Percentiles rank a stretch among this genome's conserved stretches.
These are phyloP conservation scores for Colletotrichum sp. DNA, from an alignment of 2,329 filamentous ascomycete species.

Conservation along the genomic window DNA sequence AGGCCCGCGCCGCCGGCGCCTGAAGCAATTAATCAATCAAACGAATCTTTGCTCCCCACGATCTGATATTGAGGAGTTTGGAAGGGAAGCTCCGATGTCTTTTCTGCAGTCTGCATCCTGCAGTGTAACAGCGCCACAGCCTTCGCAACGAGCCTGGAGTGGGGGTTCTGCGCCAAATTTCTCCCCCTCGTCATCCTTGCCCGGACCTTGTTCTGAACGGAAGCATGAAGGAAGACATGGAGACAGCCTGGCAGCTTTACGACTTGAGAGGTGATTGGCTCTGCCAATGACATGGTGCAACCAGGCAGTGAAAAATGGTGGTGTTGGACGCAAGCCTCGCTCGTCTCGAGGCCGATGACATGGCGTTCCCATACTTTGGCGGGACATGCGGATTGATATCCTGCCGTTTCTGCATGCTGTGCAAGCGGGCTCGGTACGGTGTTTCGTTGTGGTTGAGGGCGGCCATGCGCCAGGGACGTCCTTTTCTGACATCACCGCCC, in stretches of 20 bases:
- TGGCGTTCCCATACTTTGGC: neutral
- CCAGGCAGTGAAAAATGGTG: neutral
- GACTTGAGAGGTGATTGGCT: neutral
- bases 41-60: neutral
- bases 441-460: neutral
- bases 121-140: constrained; percentile 7
- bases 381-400: neutral
- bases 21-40: neutral
- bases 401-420: neutral
- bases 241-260: neutral
- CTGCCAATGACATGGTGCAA: constrained; percentile 2
- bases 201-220: neutral
- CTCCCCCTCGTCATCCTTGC: constrained; percentile 7
- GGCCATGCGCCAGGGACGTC: neutral
- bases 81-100: constrained; percentile 6
- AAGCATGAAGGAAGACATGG: neutral
- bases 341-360: constrained; percentile 11
- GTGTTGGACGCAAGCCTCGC: neutral
- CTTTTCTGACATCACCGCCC: constrained; percentile 7
- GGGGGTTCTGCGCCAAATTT: constrained; percentile 4
- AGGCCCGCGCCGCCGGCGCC: constrained; percentile 18
- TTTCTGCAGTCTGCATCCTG: constrained; percentile 6
- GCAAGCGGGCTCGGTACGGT: neutral
- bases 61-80: neutral
- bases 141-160: neutral